Conservation (phyloP, 2,329 filamentous ascomycete genomes). For the Ilyonectria sp. region DNA sequence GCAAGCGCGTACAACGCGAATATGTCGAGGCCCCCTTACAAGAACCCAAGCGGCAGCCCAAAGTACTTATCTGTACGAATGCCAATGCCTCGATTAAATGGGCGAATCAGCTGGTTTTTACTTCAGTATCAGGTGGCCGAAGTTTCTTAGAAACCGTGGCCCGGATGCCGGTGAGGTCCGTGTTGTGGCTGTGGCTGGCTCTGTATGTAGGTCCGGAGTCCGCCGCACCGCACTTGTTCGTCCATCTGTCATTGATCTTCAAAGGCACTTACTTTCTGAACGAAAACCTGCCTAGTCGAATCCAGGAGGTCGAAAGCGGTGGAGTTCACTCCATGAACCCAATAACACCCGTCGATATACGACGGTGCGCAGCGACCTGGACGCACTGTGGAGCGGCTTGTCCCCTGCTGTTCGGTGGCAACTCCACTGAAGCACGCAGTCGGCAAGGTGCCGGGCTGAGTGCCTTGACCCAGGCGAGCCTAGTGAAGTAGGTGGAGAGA, state of each 20-base stretch:
- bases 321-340: background rate
- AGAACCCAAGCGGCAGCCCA: background rate
- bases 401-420: background rate
- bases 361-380: background rate
- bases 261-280: background rate
- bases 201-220: background rate
- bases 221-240: background rate
- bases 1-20: background rate
- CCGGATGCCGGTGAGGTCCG: background rate
- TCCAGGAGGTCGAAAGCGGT: slow-evolving; percentile 1
- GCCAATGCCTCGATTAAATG: background rate
- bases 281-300: background rate
- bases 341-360: background rate
- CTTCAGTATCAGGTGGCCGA: background rate
- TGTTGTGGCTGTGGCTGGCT: background rate
- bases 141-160: background rate
- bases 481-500: background rate
- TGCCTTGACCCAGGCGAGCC: background rate
- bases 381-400: background rate
- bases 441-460: slow-evolving; percentile 4
- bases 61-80: background rate
- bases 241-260: background rate
- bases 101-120: background rate
- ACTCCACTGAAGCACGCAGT: background rate
- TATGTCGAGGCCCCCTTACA: background rate